Evolutionary conservation across 306 rosid genomes (phyloP), one percentile per base, ranked within the genome.

Genomic region (Albizia julibrissin): DNA sequence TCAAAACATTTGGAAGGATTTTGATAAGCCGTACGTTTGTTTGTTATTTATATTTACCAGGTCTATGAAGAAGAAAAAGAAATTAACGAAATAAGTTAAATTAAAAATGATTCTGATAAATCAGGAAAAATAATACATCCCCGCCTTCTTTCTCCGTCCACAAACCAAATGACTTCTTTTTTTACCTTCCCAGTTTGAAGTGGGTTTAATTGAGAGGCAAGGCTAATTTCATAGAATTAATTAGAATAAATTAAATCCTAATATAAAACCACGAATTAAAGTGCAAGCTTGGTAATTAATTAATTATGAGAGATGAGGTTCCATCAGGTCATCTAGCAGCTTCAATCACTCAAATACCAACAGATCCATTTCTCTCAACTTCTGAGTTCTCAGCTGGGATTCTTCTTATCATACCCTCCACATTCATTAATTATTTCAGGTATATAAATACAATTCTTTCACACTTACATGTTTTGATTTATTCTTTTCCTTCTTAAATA

Each of bases 271-370:
- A n/a, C 46, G 21, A 39, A 56, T 1, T 3, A 10, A 61, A 26
- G 19, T 24, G n/a, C 0, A n/a, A 70, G 22, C 7, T 49, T 43
- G 84, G 72, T 80, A 39, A 69, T 11, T 18, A 39, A 69, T 11
- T 18, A 50, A 50, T 68, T 4, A 1, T 69, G 13, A 42, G 78
- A 62, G 71, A 64, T 33, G 50, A 49, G 87, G 82, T 79, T 82
- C 84, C n/a, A 92, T 84, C 97, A 93, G 98, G 89, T 93, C 98
- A 93, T 91, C 98, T 90, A 75, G 98, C 97, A 93, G 98, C 97
- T 93, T 93, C 97, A 90, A 93, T 88, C 97, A 90, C 93, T 93
- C 97, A 90, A 86, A 72, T 85, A 85, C 92, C 96, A 91, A 91
- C 96, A 90, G 72, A 76, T 64, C 58, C 62, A 72, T 69, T 24